Evolutionary conservation across 306 rosid species (phyloP), one percentile per base, ranked within the genome.

Genomic region (Ziziphus jujuba): DNA sequence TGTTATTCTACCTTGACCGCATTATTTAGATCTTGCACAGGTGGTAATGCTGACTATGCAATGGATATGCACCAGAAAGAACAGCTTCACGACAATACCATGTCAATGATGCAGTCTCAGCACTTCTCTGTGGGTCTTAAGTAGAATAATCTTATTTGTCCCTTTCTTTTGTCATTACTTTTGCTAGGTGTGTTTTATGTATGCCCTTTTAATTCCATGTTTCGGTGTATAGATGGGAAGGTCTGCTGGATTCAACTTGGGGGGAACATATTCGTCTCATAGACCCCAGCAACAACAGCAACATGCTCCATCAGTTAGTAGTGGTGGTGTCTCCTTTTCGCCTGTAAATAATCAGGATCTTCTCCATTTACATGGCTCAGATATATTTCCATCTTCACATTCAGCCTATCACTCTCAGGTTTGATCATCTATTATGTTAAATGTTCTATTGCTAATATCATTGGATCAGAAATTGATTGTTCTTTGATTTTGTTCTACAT

Each of bases 41-140:
- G 97, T 79, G 96, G 85, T 73, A 84, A 74, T 80, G 80, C 90
- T 69, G 99, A 90, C 77, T 90, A 75, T 84, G 70, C 80, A 1
- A 84, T 95, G 90, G 95, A 95, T 75, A 88, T 95, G 90, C 96
- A 92, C 82, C 98, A 90, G 84, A 95, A 88, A 82, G 99, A 95
- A 38, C 98, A 93, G 75, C 95, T 87, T 65, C 99, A 88, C 62
- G 99, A 95, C 72, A 95, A 80, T 73, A 61, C 95, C 11, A 73
- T 85, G 77, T 80, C 97, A 14, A 88, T 95, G 92, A 87, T 95
- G 95, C 99, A 95, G 77, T 84, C 96, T 45, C 97, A 87, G 78
- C 97, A 95, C 77, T 95, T 95, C 87, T 57, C 97, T 20, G 99
- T 95, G 84, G 72, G 96, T 83, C 63, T 28, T 63, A 66, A 35